Percentiles rank a stretch among this genome's conserved stretches.
Evolutionary conservation across 371 early-diverging fungal genomes (phyloP).

Genomic region (Mucor saturninus): DNA sequence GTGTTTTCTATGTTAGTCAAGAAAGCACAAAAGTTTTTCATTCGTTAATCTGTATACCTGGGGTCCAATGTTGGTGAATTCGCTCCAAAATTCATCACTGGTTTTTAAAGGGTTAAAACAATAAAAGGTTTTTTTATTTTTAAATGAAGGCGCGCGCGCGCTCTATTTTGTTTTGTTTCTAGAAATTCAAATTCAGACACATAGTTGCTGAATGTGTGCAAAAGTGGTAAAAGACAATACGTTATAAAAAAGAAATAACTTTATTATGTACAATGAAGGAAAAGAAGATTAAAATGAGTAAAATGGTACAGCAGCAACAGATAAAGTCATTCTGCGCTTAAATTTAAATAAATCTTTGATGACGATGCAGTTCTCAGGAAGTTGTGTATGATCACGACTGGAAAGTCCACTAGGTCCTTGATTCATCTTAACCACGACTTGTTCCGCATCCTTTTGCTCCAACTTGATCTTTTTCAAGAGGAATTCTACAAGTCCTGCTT

Average conservation of each 20-base stretch:
- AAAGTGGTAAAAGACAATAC: too few species aligned
- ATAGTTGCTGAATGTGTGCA: too few species aligned
- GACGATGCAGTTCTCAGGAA: constrained; percentile 47
- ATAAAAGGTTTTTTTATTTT: too few species aligned
- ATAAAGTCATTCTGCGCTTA: constrained; percentile 63
- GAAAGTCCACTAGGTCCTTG: constrained; percentile 27
- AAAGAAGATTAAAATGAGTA: constrained; percentile 8
- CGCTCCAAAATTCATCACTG: background rate
- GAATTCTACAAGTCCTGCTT: constrained; percentile 17
- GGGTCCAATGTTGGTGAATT: background rate
- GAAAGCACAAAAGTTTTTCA: background rate
- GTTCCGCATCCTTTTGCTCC: constrained; percentile 15
- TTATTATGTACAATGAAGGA: too few species aligned
- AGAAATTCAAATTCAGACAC: too few species aligned
- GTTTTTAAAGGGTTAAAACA: too few species aligned
- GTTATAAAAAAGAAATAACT: too few species aligned
- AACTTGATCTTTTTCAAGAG: constrained; percentile 15
- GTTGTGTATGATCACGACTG: constrained; percentile 30
- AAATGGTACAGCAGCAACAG: constrained; percentile 62
- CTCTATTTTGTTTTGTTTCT: too few species aligned
- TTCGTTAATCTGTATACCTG: background rate
- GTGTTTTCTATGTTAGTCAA: background rate
- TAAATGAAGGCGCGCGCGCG: too few species aligned
- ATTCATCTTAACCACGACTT: constrained; percentile 27
- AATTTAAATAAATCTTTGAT: constrained; percentile 59